Evolutionary conservation across 106 monocot species (phyloP), one percentile per base, ranked within the genome.

Genomic region (Phalaenopsis aphrodite): DNA sequence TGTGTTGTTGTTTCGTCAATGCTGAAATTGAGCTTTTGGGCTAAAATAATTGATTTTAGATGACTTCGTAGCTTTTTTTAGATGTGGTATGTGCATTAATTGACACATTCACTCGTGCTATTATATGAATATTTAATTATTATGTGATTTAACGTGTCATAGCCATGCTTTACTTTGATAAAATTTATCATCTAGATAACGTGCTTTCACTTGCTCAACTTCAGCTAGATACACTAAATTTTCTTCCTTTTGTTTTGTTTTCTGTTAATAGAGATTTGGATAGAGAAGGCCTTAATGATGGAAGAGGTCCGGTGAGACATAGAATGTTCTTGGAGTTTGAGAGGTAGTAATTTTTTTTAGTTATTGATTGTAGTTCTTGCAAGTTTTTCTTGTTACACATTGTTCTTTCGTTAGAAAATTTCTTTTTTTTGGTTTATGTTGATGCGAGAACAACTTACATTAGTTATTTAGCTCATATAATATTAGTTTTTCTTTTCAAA

Each of bases 241-340:
- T 76, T 8, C 8, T 14, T 76, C 14, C 30, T 76, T 24, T 24
- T 24, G 18, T 76, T 74, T 74, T 45, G 19, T 52, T 52, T 76
- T 2, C 23, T 76, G 46, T 52, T 17, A 11, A 11, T 49, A 76
- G 76, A 12, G 76, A 23, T 47, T 52, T 76, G n/a, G 76, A 76
- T 52, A 42, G 76, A 49, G 49, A 47, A 19, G 49, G 16, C 21
- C 24, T 76, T 43, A 76, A 48, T 52, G 76, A 76, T 76, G 76
- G 42, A 52, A 76, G 18, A 52, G 76, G 21, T 47, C 76, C 49
- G 52, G 24, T 49, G 11, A 30, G 49, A 24, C 48, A 76, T 76
- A 76, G 76, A 76, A 52, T 76, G 5, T 76, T 12, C 76, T 48
- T 76, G 48, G 76, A 76, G 12, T 49, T 42, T 76, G 76, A 76